A percentile compares a stretch with the other conserved stretches of the same genome.
These are phyloP conservation scores for Cryphonectria carpinicola DNA, from an alignment of 2,329 filamentous ascomycete species.

Conservation along the genomic window DNA sequence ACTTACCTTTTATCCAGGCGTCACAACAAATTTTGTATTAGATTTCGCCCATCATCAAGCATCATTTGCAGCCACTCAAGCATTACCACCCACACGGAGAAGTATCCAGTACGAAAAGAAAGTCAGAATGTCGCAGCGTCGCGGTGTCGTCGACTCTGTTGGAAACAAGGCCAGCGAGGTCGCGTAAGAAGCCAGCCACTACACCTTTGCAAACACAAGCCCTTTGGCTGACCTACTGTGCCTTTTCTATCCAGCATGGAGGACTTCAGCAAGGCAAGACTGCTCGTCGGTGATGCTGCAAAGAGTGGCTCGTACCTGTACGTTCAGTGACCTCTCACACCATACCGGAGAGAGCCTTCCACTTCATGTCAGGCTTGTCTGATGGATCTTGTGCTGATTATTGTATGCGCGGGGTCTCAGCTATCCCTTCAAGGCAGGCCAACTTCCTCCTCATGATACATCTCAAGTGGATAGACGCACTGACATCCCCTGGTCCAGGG, in stretches of 20 bases:
- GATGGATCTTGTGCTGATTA: neutral
- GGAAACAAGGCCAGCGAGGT: slow-evolving; percentile 54
- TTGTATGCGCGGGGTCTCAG: neutral
- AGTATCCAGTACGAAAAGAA: neutral
- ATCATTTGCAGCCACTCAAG: neutral
- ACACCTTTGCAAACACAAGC: neutral
- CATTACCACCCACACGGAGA: neutral
- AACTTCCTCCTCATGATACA: neutral
- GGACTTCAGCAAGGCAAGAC: slow-evolving; percentile 70
- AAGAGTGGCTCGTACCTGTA: slow-evolving; percentile 83
- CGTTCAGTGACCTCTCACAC: slow-evolving; percentile 23
- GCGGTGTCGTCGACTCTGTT: slow-evolving; percentile 42
- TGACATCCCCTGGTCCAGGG: slow-evolving; percentile 45
- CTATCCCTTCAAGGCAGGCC: slow-evolving; percentile 66
- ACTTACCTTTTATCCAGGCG: neutral
- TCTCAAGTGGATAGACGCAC: slow-evolving; percentile 5
- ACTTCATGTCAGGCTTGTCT: neutral
- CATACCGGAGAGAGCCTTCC: neutral
- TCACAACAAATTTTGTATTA: neutral
- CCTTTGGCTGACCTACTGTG: slow-evolving; percentile 24
- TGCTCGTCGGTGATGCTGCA: slow-evolving; percentile 68
- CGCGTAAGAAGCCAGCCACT: slow-evolving; percentile 42
- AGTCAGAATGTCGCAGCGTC: slow-evolving; percentile 26
- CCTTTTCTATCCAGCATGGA: slow-evolving; percentile 53
- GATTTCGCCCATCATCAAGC: neutral